phyloP scores from a whole-genome alignment of 352 stramenopile species.

The Phytophthora hibernalis region DNA sequence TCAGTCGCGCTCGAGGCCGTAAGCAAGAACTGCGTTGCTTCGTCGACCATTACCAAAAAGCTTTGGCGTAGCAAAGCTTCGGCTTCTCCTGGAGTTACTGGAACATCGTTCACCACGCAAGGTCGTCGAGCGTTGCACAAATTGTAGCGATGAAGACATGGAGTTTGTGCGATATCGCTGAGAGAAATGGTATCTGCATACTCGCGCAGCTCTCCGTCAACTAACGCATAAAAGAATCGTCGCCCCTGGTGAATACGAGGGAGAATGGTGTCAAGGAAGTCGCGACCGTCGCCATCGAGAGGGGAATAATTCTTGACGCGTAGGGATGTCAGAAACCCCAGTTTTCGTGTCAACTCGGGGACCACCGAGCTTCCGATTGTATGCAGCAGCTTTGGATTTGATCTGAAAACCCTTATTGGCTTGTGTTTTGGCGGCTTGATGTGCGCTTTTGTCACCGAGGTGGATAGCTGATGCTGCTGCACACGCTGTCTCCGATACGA shows the following conservation, averaged over 20 bases:
- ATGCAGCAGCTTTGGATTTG: slow-evolving; percentile 6
- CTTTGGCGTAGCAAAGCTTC: slow-evolving; percentile 43
- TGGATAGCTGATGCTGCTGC: background rate
- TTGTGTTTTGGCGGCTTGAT: slow-evolving; percentile 6
- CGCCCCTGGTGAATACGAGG: slow-evolving; percentile 27
- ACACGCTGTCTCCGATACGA: slow-evolving; percentile 8
- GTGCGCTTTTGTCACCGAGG: background rate
- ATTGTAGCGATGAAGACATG: slow-evolving; percentile 22
- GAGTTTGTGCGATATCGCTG: slow-evolving; percentile 17
- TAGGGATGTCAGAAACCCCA: slow-evolving; percentile 44
- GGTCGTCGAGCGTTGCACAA: slow-evolving; percentile 19
- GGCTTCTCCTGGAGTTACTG: slow-evolving; percentile 14
- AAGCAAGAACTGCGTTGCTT: slow-evolving; percentile 34
- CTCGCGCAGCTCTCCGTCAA: slow-evolving; percentile 43
- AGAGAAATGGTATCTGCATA: slow-evolving; percentile 44
- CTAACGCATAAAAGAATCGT: slow-evolving; percentile 43
- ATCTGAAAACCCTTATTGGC: background rate
- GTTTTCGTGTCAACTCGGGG: slow-evolving; percentile 38
- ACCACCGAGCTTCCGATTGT: background rate
- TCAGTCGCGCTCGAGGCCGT: slow-evolving; percentile 51
- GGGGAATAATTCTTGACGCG: background rate
- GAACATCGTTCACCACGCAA: slow-evolving; percentile 28
- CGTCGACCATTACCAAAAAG: slow-evolving; percentile 43
- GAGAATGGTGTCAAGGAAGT: slow-evolving; percentile 18
- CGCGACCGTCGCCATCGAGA: slow-evolving; percentile 3